Evolutionary conservation across 164 flowering plant genomes (phyloP).

Genomic region (Aristolochia fimbriata): DNA sequence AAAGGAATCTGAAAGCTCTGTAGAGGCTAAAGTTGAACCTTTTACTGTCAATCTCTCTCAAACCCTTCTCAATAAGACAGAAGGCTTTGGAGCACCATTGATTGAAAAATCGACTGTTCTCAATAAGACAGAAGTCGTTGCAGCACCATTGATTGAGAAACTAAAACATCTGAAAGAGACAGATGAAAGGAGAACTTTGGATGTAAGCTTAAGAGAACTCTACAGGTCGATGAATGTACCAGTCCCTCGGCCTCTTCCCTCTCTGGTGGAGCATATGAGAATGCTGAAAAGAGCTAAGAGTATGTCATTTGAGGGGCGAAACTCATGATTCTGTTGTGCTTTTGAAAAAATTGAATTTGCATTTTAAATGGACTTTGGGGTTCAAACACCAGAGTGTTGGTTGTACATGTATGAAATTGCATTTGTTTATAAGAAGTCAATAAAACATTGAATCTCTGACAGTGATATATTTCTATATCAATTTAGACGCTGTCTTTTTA

Average conservation of each 20-base stretch:
- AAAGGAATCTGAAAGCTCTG: not conserved
- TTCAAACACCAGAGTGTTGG: too few species aligned
- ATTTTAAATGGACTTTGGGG: too few species aligned
- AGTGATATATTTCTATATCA: too few species aligned
- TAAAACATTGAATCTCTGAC: too few species aligned
- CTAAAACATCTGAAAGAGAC: conserved; percentile 8
- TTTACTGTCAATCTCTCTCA: not conserved
- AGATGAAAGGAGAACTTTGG: conserved; percentile 4
- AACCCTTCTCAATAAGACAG: not conserved
- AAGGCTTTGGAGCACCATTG: conserved; percentile 10
- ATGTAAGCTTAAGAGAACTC: conserved; percentile 41
- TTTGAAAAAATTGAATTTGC: too few species aligned
- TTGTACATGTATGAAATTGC: too few species aligned
- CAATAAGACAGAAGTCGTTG: conserved; percentile 4
- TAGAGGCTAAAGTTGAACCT: conserved; percentile 8
- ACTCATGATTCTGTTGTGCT: too few species aligned
- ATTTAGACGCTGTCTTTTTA: too few species aligned
- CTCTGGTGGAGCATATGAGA: conserved; percentile 56
- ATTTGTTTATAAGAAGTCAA: too few species aligned
- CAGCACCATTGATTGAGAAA: conserved; percentile 10
- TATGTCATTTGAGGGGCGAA: too few species aligned
- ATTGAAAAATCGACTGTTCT: conserved; percentile 2
- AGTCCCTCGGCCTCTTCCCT: conserved; percentile 78
- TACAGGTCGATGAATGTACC: conserved; percentile 75
- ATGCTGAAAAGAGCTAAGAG: conserved; percentile 28